Conservation (phyloP, 345 rosid genomes). For the Corchorus olitorius region DNA sequence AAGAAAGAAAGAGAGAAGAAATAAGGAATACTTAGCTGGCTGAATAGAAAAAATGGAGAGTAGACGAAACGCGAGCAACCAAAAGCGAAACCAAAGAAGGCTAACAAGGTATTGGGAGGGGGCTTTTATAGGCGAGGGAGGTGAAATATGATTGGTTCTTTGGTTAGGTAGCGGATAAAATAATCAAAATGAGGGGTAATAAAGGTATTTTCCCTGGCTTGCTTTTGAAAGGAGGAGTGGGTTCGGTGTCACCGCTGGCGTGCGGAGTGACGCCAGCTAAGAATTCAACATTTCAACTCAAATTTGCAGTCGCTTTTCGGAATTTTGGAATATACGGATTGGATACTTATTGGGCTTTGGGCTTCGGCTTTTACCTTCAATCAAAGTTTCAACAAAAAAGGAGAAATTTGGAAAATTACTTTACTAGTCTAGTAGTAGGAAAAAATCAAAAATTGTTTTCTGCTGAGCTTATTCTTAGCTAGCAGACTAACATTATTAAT, state of each 20-base stretch:
- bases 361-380: no score
- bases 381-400: no score
- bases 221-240: constrained; percentile 9
- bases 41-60: constrained; percentile 5
- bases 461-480: background rate
- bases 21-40: constrained; percentile 31
- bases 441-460: no score
- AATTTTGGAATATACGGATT: background rate
- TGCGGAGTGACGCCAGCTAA: constrained; percentile 43
- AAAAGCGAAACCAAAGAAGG: constrained; percentile 37
- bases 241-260: constrained; percentile 39
- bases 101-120: accelerated
- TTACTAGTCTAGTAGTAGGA: background rate
- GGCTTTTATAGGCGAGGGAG: constrained; percentile 27
- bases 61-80: background rate
- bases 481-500: background rate
- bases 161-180: background rate
- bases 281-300: background rate
- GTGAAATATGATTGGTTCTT: background rate
- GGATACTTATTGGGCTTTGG: background rate
- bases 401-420: background rate
- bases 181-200: background rate
- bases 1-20: background rate
- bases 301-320: background rate
- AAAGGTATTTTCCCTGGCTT: background rate